Percentiles rank a stretch among this genome's conserved stretches.
Conservation (phyloP, 139 green algal genomes). For the Tetradesmus obliquus region DNA sequence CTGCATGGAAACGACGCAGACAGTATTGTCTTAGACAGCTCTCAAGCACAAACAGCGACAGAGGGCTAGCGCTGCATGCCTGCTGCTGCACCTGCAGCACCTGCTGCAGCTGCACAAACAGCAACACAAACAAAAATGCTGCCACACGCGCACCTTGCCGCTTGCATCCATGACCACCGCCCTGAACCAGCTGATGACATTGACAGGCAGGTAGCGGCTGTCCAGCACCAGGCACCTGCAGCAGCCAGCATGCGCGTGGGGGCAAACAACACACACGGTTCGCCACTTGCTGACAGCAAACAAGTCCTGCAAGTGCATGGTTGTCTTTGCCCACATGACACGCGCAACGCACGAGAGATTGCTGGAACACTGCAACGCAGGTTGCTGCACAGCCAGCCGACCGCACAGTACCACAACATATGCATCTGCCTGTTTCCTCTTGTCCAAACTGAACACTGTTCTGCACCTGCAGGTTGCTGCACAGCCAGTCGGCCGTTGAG, state of each 20-base stretch:
- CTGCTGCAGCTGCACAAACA: not conserved
- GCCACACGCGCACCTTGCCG: constrained; percentile 39
- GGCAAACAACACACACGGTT: not conserved
- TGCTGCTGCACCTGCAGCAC: not conserved
- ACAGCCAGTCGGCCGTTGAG: too few species aligned
- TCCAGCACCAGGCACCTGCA: constrained; percentile 50
- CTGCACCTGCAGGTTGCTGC: too few species aligned
- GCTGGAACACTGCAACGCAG: too few species aligned
- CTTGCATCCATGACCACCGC: constrained; percentile 55
- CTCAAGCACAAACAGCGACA: not conserved
- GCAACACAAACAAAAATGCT: not conserved
- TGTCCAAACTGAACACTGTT: too few species aligned
- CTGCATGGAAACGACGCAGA: not conserved
- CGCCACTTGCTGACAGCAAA: too few species aligned
- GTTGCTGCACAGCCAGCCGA: not conserved
- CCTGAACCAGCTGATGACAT: constrained; percentile 52
- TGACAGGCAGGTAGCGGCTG: constrained; percentile 55
- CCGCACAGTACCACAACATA: too few species aligned
- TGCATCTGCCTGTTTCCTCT: too few species aligned
- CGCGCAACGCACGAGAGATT: too few species aligned
- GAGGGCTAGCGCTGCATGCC: not conserved
- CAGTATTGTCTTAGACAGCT: not conserved
- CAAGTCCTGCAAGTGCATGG: too few species aligned
- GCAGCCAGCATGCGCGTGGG: not conserved
- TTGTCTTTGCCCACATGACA: not conserved